Evolutionary conservation across 768 basidiomycete genomes (phyloP), one percentile per base, ranked within the genome.

Genomic region (Podaxis sp.): DNA sequence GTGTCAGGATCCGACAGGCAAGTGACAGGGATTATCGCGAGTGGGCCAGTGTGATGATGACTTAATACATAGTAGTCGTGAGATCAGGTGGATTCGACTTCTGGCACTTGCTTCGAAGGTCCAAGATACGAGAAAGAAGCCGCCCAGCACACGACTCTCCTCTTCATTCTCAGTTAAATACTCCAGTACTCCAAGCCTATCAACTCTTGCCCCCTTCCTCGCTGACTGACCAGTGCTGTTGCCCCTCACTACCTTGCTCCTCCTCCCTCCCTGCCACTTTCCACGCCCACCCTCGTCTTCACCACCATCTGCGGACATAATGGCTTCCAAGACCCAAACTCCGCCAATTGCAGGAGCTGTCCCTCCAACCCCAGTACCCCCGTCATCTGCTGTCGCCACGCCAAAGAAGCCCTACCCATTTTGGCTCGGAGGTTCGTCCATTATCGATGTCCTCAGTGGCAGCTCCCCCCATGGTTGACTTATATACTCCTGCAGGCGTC

Each of bases 391-490:
- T 33, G 26, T 38, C 19, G 24, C 59, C 4, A 17, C 74, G 11
- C 66, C 69, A 40, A 80, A 80, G 76, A 74, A 86, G 74, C 90
- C 90, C 15, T 90, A 94, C 74, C 92, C 92, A 11, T 92, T 93
- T 78, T 94, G 90, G 84, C 81, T 94, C 7, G 92, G 92, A 72
- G 92, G 92, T 84, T 58, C 59, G 79, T 74, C 38, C 36, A 51
- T 28, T 7, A n/a, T 46, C 33, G 22, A 42, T 42, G 19, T 17
- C 36, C 26, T 11, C 59, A 26, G 8, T 39, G 28, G 42, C 13
- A 42, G 19, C 44, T 7, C n/a, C 44, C 44, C 2, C 9, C 44
- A 15, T n/a, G 33, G 4, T 38, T 26, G 44, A 52, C 52, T 11
- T 38, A 60, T 22, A 15, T 63, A 38, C 55, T 1, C 55, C 12